Conservation (phyloP, 495 filamentous ascomycete species). For the Talaromyces proteolyticus region DNA sequence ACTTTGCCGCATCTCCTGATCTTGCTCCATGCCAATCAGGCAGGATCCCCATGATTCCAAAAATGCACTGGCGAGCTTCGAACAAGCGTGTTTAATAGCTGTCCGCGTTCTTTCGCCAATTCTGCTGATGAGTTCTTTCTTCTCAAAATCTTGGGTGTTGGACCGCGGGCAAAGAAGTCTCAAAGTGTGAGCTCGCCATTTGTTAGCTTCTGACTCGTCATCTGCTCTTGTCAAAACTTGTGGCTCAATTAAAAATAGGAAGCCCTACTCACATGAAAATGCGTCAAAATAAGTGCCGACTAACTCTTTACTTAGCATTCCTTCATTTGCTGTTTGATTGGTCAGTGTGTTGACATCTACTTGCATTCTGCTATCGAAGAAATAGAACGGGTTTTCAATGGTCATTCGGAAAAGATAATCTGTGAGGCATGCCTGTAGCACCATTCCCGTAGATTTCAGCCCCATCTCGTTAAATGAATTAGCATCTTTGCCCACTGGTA, state of each 20-base stretch:
- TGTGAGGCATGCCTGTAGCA: not conserved
- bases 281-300: not conserved
- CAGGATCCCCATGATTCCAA: not conserved
- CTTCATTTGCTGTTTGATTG: no score
- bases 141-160: not conserved
- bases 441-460: not conserved
- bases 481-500: not conserved
- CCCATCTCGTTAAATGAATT: not conserved
- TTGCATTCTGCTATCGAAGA: no score
- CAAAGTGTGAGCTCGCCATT: not conserved
- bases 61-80: not conserved
- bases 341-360: no score
- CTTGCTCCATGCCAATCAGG: not conserved
- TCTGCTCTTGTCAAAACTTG: not conserved
- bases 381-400: no score
- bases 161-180: not conserved
- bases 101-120: not conserved
- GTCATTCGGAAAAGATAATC: no score
- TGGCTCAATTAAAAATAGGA: not conserved
- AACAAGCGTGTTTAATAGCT: not conserved
- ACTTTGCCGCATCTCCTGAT: not conserved
- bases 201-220: not conserved
- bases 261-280: not conserved
- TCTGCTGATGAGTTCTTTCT: not conserved
- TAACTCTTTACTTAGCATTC: no score